Evolutionary conservation across 495 filamentous ascomycete genomes (phyloP).

Genomic region (Tuber melanosporum): DNA sequence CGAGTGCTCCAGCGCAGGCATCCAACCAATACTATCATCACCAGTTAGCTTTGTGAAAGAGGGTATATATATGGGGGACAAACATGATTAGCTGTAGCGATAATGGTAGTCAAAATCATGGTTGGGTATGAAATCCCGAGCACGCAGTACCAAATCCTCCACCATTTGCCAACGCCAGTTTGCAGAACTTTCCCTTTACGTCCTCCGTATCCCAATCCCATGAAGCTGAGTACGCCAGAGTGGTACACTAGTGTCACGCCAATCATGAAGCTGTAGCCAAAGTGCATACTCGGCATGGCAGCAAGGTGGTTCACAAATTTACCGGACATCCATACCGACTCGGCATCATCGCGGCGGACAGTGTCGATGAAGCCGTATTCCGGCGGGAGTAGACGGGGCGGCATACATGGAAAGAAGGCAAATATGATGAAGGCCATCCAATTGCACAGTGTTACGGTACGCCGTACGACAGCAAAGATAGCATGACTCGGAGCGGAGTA

Average conservation of each 20-base stretch:
- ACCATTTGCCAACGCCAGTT: constrained; percentile 37
- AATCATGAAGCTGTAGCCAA: constrained; percentile 71
- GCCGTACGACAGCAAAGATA: constrained; percentile 53
- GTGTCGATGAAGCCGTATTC: constrained; percentile 60
- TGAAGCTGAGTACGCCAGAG: constrained; percentile 31
- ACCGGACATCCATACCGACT: constrained; percentile 55
- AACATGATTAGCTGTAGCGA: constrained; percentile 69
- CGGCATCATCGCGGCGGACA: constrained; percentile 56
- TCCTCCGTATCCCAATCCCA: constrained; percentile 30
- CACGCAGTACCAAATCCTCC: constrained; percentile 48
- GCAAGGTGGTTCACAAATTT: constrained; percentile 56
- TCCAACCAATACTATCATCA: constrained; percentile 52
- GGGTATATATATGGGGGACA: constrained; percentile 6
- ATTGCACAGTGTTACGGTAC: constrained; percentile 61
- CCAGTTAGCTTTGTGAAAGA: background rate
- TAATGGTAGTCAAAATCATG: constrained; percentile 59
- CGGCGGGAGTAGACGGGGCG: constrained; percentile 55
- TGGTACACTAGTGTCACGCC: constrained; percentile 58
- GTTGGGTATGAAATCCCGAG: constrained; percentile 60
- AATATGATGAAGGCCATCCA: constrained; percentile 57
- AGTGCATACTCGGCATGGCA: constrained; percentile 73
- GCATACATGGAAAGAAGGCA: constrained; percentile 60
- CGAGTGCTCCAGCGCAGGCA: constrained; percentile 58
- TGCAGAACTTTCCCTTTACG: constrained; percentile 21
- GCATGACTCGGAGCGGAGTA: constrained; percentile 52